These are phyloP conservation scores for Ensete glaucum DNA, from an alignment of 176 grass and related monocot genomes.

Conservation along the genomic window DNA sequence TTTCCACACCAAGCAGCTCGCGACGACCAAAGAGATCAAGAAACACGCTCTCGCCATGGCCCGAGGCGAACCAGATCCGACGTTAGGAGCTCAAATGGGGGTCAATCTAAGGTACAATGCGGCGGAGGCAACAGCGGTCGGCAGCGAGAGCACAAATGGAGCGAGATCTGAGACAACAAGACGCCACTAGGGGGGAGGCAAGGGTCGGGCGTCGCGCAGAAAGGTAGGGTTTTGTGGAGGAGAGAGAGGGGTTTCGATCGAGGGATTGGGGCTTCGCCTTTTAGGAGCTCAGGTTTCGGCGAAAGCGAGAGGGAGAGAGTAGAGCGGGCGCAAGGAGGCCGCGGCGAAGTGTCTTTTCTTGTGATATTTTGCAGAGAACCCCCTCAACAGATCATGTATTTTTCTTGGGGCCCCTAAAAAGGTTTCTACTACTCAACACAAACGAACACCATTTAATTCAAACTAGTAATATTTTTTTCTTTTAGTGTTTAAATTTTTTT, in stretches of 20 bases:
- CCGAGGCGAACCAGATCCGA: constrained; percentile 4
- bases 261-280: background rate
- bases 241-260: background rate
- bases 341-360: background rate
- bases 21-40: constrained; percentile 15
- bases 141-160: background rate
- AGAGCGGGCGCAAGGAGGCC: background rate
- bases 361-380: background rate
- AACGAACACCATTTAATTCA: too few relatives aligned
- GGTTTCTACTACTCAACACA: background rate
- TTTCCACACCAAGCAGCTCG: constrained; percentile 5
- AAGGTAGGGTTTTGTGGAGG: background rate
- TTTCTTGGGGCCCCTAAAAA: background rate
- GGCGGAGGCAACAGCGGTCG: background rate
- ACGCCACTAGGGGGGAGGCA: background rate
- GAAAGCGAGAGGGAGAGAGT: background rate
- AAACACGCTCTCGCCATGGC: constrained; percentile 16
- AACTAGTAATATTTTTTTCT: too few relatives aligned
- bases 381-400: background rate
- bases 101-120: background rate
- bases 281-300: background rate
- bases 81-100: background rate
- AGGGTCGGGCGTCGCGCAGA: background rate
- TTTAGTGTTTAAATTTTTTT: too few relatives aligned
- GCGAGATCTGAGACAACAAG: background rate